Base-by-base conservation (phyloP, 1,284 basidiomycete species). In the Limonomyces culmigenus region DNA sequence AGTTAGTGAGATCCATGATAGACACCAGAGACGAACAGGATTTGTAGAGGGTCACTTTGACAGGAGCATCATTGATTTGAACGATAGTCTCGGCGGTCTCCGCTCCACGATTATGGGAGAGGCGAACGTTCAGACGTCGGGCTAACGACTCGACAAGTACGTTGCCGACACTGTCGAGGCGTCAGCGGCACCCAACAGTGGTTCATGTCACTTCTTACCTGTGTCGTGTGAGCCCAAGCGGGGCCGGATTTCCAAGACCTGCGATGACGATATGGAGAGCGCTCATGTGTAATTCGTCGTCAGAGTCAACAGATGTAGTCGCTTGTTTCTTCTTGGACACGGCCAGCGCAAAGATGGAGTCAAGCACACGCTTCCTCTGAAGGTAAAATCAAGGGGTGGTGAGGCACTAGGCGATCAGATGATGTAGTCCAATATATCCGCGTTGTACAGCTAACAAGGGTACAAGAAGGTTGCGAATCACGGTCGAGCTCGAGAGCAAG, bases 51-150 rank as follows among this genome's bases (percentile, higher is more conserved):
- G 23, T 27, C 8, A 27, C n/a, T n/a, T n/a, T 8, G n/a, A n/a
- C 23, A 8, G 23, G 23, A 8, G 8, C 8, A n/a, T 27, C n/a
- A 8, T n/a, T n/a, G 23, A 27, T 27, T 27, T 27, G 8, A n/a
- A 8, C 8, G 8, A 27, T 27, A 27, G 23, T 27, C 23, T 27
- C 23, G 23, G 23, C 23, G 8, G n/a, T n/a, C 8, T 8, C 8
- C 8, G 8, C 23, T 8, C n/a, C 8, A 8, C 23, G 23, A n/a
- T n/a, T n/a, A n/a, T 27, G 8, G 8, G 23, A 32, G 53, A 54
- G 43, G n/a, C 21, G 32, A 17, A 36, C 36, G n/a, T 27, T 8
- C 23, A 27, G 23, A n/a, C 23, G 23, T 27, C 8, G 8, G 8
- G 23, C 23, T 8, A 27, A n/a, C 23, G 23, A 8, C 8, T 27